phyloP scores from a whole-genome alignment of 805 yeast genomes.

The Wilhelminamyces savonicus region DNA sequence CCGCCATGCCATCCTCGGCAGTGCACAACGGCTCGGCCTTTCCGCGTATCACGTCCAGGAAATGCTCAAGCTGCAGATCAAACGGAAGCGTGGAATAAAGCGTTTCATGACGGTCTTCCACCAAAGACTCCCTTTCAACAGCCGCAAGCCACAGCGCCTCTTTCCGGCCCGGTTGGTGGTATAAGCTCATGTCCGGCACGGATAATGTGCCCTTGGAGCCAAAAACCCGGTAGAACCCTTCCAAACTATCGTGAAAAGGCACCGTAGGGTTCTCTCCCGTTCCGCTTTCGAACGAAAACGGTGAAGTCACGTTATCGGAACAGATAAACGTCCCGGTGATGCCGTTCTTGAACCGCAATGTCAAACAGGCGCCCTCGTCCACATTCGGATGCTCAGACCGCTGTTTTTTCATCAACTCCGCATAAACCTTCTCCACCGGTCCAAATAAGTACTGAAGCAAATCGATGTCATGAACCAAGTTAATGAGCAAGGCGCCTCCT shows the following conservation, averaged over 20 bases:
- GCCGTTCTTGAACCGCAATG: constrained; percentile 31
- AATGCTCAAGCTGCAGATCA: constrained; percentile 32
- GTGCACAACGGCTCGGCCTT: constrained; percentile 22
- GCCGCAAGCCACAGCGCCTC: constrained; percentile 21
- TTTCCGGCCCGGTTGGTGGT: constrained; percentile 19
- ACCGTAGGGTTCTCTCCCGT: constrained; percentile 40
- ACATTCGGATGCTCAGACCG: constrained; percentile 19
- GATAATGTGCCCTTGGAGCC: constrained; percentile 35
- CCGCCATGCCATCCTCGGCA: constrained; percentile 32
- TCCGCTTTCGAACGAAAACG: constrained; percentile 35
- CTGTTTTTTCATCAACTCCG: constrained; percentile 26
- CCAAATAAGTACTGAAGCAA: constrained; percentile 32
- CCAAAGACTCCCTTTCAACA: constrained; percentile 8
- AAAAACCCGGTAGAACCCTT: constrained; percentile 33
- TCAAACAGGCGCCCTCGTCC: constrained; percentile 38
- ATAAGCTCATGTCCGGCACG: constrained; percentile 34
- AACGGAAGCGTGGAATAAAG: constrained; percentile 20
- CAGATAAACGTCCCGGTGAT: constrained; percentile 36
- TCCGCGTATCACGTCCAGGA: constrained; percentile 27
- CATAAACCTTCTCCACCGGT: constrained; percentile 30
- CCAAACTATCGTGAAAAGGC: constrained; percentile 21
- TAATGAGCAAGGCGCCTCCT: constrained; percentile 32
- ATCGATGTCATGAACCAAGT: constrained; percentile 35
- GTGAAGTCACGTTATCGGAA: constrained; percentile 34
- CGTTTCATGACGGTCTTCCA: constrained; percentile 7